Evolutionary conservation across 2,329 filamentous ascomycete species (phyloP).

Genomic region (Pseudocercospora crystallina): DNA sequence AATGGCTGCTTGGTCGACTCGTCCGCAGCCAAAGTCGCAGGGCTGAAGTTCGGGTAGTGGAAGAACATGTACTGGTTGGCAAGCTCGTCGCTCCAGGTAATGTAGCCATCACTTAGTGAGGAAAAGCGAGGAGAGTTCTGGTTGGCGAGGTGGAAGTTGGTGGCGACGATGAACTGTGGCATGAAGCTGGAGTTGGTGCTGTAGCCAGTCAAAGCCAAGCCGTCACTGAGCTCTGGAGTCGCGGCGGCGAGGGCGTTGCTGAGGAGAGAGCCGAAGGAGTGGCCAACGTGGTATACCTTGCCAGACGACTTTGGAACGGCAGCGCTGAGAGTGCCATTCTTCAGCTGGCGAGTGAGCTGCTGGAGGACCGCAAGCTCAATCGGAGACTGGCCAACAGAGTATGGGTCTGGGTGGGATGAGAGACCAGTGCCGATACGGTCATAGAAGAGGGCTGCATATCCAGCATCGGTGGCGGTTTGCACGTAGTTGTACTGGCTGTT

Average conservation of each 20-base stretch:
- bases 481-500: constrained; percentile 24
- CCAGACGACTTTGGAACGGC: constrained; percentile 8
- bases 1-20: constrained; percentile 37
- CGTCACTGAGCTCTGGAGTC: constrained; percentile 16
- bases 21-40: constrained; percentile 32
- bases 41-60: constrained; percentile 28
- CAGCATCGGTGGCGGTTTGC: constrained; percentile 13
- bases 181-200: constrained; percentile 19
- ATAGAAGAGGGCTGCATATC: constrained; percentile 21
- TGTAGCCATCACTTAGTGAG: constrained; percentile 13
- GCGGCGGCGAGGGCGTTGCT: constrained; percentile 14
- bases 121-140: constrained; percentile 18
- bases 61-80: constrained; percentile 38
- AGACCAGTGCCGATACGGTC: constrained; percentile 22
- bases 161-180: constrained; percentile 3
- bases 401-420: constrained; percentile 15
- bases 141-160: constrained; percentile 18
- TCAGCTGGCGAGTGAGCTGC: constrained; percentile 16
- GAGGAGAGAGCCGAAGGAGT: constrained; percentile 21
- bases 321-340: constrained; percentile 26
- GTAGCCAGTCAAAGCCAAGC: constrained; percentile 22
- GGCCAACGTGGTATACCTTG: constrained; percentile 25
- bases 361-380: constrained; percentile 19
- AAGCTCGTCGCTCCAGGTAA: constrained; percentile 20
- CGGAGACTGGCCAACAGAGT: constrained; percentile 17